Conservation (phyloP, 2,329 filamentous ascomycete genomes). For the Sclerotiophoma versabilis region DNA sequence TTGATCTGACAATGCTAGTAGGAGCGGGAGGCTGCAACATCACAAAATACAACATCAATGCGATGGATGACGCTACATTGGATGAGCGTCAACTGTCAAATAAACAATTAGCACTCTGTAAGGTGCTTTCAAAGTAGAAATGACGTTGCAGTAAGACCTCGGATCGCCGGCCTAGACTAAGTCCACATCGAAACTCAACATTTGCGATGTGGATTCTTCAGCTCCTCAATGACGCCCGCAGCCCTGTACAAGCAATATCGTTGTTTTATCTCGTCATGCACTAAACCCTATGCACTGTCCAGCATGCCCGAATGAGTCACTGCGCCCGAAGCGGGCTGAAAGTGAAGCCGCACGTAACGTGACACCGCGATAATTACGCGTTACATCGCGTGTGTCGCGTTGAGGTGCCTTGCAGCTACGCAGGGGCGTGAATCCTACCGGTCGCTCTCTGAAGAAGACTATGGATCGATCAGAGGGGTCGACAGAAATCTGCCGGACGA, state of each 20-base stretch:
- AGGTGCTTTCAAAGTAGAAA: neutral
- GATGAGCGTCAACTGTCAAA: too few relatives aligned
- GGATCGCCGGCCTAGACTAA: neutral
- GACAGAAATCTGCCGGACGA: neutral
- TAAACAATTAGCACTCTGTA: neutral
- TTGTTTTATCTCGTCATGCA: slow-evolving; percentile 3
- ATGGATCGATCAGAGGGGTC: neutral
- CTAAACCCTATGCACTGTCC: slow-evolving; percentile 9
- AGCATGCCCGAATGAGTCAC: slow-evolving; percentile 15
- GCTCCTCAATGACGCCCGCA: slow-evolving; percentile 5
- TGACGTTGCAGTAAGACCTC: neutral
- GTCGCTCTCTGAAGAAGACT: neutral
- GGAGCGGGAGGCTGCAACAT: too few relatives aligned
- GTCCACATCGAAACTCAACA: slow-evolving; percentile 5
- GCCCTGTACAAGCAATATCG: slow-evolving; percentile 2
- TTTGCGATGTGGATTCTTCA: slow-evolving; percentile 1
- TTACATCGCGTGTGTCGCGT: slow-evolving; percentile 19
- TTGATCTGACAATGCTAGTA: too few relatives aligned
- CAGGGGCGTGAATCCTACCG: neutral
- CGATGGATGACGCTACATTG: too few relatives aligned
- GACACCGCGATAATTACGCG: slow-evolving; percentile 18
- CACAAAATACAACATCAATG: too few relatives aligned
- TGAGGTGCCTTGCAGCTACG: slow-evolving; percentile 3
- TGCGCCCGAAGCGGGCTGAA: slow-evolving; percentile 2
- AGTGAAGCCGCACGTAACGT: slow-evolving; percentile 12